Percentiles rank a stretch among this genome's conserved stretches.
Conservation (phyloP, 2,329 filamentous ascomycete genomes). For the Penicillium sp. region DNA sequence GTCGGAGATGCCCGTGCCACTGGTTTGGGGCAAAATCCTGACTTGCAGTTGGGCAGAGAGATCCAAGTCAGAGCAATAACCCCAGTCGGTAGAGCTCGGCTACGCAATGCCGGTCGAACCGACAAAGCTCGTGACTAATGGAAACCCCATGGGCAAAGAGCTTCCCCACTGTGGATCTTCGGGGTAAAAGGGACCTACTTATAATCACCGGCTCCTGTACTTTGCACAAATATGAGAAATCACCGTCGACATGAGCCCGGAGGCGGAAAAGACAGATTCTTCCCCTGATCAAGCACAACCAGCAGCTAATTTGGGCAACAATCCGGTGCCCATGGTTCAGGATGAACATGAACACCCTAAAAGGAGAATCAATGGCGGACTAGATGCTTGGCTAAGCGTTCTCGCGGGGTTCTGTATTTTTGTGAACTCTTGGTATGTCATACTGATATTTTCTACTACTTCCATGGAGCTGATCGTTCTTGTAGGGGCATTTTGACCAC, state of each 20-base stretch:
- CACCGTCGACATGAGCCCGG: background rate
- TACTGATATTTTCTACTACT: background rate
- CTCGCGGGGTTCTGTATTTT: slow-evolving; percentile 35
- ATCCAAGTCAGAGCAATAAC: background rate
- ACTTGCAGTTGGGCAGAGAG: background rate
- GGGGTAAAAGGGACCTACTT: slow-evolving; percentile 8
- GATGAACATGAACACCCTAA: slow-evolving; percentile 8
- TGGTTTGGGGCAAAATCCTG: background rate
- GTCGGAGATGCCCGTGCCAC: background rate
- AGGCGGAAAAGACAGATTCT: slow-evolving; percentile 11
- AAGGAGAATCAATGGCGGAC: slow-evolving; percentile 26
- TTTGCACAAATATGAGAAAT: background rate
- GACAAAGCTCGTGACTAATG: slow-evolving; percentile 23
- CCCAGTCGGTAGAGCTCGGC: slow-evolving; percentile 24
- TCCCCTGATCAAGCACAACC: background rate
- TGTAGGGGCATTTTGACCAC: slow-evolving; percentile 46
- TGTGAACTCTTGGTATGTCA: slow-evolving; percentile 35
- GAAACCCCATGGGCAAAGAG: slow-evolving; percentile 19
- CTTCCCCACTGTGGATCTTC: slow-evolving; percentile 17
- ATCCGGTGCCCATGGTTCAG: background rate
- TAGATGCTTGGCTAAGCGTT: slow-evolving; percentile 33
- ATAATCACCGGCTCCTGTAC: slow-evolving; percentile 4
- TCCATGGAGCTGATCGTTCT: slow-evolving; percentile 2
- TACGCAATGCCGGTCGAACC: slow-evolving; percentile 22
- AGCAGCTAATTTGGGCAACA: background rate